phyloP scores from a whole-genome alignment of 2,329 filamentous ascomycete genomes.

The Venturia asperata region DNA sequence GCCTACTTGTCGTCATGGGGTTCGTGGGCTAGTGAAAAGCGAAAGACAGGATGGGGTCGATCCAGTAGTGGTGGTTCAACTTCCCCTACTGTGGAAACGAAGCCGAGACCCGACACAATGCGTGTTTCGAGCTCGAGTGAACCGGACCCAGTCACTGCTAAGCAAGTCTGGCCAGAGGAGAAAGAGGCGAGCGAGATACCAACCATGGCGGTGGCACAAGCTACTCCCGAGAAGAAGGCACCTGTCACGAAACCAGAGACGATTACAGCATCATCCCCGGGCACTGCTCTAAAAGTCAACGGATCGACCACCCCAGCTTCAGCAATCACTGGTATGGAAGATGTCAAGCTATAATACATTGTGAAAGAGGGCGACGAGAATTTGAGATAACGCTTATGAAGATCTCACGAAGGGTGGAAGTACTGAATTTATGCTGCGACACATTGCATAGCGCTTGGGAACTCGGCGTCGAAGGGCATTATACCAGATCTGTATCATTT shows the following conservation, averaged over 20 bases:
- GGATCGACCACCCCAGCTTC: background rate
- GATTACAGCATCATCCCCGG: background rate
- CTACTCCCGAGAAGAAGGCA: background rate
- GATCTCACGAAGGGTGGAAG: background rate
- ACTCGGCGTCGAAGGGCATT: conserved; percentile 4
- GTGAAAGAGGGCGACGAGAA: background rate
- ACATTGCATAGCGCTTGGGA: conserved; percentile 10
- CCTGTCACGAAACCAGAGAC: background rate
- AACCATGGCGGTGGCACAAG: background rate
- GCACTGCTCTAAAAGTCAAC: background rate
- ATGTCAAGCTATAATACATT: background rate
- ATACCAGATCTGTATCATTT: conserved; percentile 12
- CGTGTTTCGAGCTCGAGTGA: background rate
- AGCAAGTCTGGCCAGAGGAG: conserved; percentile 9
- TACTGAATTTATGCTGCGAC: conserved; percentile 11
- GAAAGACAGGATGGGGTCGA: conserved; percentile 46
- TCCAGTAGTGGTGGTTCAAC: conserved; percentile 11
- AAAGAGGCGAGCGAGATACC: background rate
- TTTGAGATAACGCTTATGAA: conserved; percentile 7
- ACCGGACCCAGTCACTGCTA: background rate
- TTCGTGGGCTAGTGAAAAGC: conserved; percentile 65
- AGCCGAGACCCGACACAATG: background rate
- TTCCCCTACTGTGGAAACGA: background rate
- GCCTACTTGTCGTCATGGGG: conserved; percentile 59
- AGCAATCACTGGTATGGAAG: background rate